Conservation (phyloP, 768 basidiomycete species). For the Hericium alpestre region DNA sequence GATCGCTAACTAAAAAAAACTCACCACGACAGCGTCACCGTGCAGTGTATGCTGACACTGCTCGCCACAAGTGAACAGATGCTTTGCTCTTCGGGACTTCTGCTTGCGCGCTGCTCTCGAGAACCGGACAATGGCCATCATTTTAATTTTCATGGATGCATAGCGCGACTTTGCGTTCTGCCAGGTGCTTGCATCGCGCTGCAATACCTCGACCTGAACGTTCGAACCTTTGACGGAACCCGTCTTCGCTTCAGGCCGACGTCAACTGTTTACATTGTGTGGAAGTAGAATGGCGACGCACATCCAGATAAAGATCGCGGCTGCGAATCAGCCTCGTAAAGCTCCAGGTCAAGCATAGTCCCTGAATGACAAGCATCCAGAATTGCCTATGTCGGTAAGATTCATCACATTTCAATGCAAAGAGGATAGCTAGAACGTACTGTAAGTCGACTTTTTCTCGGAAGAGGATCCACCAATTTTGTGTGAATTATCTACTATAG, state of each 20-base stretch:
- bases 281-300: background rate
- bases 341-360: slow-evolving; percentile 11
- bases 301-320: background rate
- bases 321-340: slow-evolving; percentile 6
- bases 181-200: background rate
- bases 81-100: too few relatives aligned
- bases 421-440: background rate
- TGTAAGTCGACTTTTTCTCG: slow-evolving; percentile 6
- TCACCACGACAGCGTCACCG: too few relatives aligned
- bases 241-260: background rate
- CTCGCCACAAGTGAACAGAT: too few relatives aligned
- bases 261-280: background rate
- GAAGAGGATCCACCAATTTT: slow-evolving; percentile 11
- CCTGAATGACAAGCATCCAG: slow-evolving; percentile 16
- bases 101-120: too few relatives aligned
- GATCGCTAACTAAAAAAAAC: too few relatives aligned
- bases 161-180: too few relatives aligned
- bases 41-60: too few relatives aligned
- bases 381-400: slow-evolving; percentile 7
- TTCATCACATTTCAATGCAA: background rate
- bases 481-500: slow-evolving; percentile 1
- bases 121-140: too few relatives aligned
- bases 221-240: background rate
- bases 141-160: too few relatives aligned
- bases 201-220: background rate